Evolutionary conservation across 805 yeast species (phyloP).

Genomic region (Lachancea sp.): DNA sequence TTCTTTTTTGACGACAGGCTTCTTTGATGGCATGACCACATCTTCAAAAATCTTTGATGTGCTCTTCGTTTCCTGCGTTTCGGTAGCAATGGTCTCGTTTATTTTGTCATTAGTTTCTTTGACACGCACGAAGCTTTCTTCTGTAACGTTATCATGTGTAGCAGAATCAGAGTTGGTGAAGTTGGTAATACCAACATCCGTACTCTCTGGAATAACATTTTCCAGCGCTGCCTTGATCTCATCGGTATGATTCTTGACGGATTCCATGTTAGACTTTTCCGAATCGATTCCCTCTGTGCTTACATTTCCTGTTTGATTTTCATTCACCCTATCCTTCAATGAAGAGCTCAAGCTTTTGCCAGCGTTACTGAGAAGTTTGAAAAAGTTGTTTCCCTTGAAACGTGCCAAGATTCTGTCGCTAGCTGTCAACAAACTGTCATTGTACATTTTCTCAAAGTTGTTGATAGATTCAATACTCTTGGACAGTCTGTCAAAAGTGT

Average conservation of each 20-base stretch:
- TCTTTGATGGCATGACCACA: constrained; percentile 22
- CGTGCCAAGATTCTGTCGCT: constrained; percentile 20
- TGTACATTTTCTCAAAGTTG: constrained; percentile 56
- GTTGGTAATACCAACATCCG: no score
- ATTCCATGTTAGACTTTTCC: not conserved
- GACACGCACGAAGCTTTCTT: no score
- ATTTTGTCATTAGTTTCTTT: no score
- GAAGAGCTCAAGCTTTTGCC: constrained; percentile 16
- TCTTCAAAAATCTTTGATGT: constrained; percentile 18
- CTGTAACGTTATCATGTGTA: no score
- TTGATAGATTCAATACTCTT: constrained; percentile 73
- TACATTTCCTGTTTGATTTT: not conserved
- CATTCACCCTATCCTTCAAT: constrained; percentile 10
- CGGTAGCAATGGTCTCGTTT: not conserved
- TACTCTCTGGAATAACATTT: no score
- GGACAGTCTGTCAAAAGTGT: constrained; percentile 88
- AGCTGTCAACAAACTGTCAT: constrained; percentile 23
- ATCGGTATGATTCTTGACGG: no score
- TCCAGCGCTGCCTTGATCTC: no score
- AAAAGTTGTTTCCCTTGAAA: constrained; percentile 29
- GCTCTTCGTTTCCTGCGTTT: not conserved
- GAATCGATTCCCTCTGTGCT: not conserved
- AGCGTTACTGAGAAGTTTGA: constrained; percentile 27
- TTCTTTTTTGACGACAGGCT: not conserved
- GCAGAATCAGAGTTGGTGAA: no score